These are phyloP conservation scores for Fusarium sublunatum DNA, from an alignment of 2,329 filamentous ascomycete species.

Conservation along the genomic window DNA sequence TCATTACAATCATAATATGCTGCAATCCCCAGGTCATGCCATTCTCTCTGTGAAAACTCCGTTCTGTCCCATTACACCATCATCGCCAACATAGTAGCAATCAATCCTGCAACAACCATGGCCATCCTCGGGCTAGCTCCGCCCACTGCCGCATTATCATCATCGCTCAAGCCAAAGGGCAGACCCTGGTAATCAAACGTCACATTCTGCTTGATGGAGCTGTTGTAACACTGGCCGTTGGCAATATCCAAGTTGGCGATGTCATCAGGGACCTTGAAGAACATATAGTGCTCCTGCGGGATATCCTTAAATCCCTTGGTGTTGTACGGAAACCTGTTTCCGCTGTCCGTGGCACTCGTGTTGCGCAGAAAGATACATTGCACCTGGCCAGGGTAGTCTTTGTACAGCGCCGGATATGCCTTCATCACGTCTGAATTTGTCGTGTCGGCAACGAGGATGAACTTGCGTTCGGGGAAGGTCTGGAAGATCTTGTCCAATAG, in stretches of 20 bases:
- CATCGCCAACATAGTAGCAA: conserved; percentile 34
- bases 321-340: conserved; percentile 79
- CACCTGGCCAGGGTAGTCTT: conserved; percentile 75
- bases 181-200: conserved; percentile 75
- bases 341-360: conserved; percentile 74
- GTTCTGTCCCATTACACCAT: conserved; percentile 33
- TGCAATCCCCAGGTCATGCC: neutral
- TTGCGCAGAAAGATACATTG: conserved; percentile 83
- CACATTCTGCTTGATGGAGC: conserved; percentile 73
- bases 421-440: conserved; percentile 82
- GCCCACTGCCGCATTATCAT: conserved; percentile 47
- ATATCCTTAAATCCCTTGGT: conserved; percentile 76
- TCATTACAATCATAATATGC: conserved; percentile 17
- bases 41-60: neutral
- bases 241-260: conserved; percentile 72
- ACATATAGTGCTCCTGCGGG: conserved; percentile 78
- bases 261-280: conserved; percentile 79
- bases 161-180: conserved; percentile 58
- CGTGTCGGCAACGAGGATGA: conserved; percentile 81
- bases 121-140: conserved; percentile 36
- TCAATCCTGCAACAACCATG: conserved; percentile 35
- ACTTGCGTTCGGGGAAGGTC: conserved; percentile 79
- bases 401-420: conserved; percentile 69
- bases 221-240: conserved; percentile 75
- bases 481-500: conserved; percentile 78